phyloP scores from a whole-genome alignment of 2,329 filamentous ascomycete species.

The Ciborinia camelliae region DNA sequence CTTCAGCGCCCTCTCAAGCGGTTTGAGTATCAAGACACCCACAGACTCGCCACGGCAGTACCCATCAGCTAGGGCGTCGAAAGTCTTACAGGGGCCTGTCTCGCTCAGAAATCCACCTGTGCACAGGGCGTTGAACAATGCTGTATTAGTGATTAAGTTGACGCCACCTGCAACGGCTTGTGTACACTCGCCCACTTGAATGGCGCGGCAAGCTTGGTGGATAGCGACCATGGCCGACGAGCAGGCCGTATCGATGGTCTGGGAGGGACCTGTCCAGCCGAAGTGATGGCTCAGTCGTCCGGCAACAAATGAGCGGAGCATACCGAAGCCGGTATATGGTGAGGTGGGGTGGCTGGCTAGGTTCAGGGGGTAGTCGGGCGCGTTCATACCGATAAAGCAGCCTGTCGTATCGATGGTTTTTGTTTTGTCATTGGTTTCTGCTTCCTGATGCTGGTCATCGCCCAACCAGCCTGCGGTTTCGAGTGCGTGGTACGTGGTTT shows the following conservation, averaged over 20 bases:
- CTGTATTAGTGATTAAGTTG: conserved; percentile 1
- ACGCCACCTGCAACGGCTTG: conserved; percentile 6
- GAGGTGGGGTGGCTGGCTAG: conserved; percentile 11
- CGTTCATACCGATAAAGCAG: conserved; percentile 20
- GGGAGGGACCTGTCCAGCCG: conserved; percentile 39
- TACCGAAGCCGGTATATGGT: conserved; percentile 34
- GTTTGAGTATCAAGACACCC: conserved; percentile 48
- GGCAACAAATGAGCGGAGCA: conserved; percentile 35
- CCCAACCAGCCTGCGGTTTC: conserved; percentile 16
- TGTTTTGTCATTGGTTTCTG: neutral
- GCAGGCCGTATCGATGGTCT: conserved; percentile 42
- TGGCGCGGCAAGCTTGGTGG: conserved; percentile 33
- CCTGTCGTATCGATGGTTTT: conserved; percentile 13
- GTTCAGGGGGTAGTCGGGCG: conserved; percentile 18
- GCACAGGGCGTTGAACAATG: neutral
- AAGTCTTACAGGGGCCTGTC: conserved; percentile 37
- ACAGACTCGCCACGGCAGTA: conserved; percentile 53
- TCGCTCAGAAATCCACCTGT: conserved; percentile 1
- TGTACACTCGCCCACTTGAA: conserved; percentile 17
- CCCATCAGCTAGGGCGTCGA: conserved; percentile 48
- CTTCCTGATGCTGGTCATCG: neutral
- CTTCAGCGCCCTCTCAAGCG: neutral
- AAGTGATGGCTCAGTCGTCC: conserved; percentile 44
- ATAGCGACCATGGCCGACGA: conserved; percentile 39
- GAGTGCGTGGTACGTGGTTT: conserved; percentile 22